Evolutionary conservation across 768 basidiomycete species (phyloP).

Genomic region (Termitomyces sp.): DNA sequence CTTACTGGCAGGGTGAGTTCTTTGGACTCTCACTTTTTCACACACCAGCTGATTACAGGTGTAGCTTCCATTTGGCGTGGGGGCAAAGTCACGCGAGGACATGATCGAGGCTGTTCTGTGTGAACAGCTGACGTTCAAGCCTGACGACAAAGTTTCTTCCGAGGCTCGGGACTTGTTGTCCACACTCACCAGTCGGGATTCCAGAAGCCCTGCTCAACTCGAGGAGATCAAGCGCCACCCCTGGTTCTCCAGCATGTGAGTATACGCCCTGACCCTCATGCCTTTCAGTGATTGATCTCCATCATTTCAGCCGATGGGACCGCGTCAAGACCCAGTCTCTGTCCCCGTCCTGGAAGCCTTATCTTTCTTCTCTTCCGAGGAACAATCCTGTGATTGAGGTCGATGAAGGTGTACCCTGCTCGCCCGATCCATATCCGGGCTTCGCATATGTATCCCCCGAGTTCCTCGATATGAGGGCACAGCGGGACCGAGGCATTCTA

Average conservation of each 20-base stretch:
- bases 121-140: not conserved
- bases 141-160: not conserved
- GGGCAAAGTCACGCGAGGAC: not conserved
- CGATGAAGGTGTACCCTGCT: not conserved
- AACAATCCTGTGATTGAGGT: not conserved
- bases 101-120: not conserved
- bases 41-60: not conserved
- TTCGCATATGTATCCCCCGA: not conserved
- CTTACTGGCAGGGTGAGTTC: not conserved
- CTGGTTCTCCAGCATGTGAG: conserved; percentile 10
- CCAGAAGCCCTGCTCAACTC: not conserved
- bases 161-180: not conserved
- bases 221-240: conserved; percentile 2
- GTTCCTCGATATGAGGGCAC: not conserved
- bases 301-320: conserved; percentile 1
- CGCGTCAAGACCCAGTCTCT: not conserved
- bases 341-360: conserved; percentile 2
- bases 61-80: conserved; percentile 8
- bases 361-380: not conserved
- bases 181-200: too few relatives aligned
- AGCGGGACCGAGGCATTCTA: not conserved
- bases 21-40: not conserved
- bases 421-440: not conserved
- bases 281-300: not conserved
- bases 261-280: not conserved